These are phyloP conservation scores for Candida sithepensis DNA, from an alignment of 805 yeast species.

Conservation along the genomic window DNA sequence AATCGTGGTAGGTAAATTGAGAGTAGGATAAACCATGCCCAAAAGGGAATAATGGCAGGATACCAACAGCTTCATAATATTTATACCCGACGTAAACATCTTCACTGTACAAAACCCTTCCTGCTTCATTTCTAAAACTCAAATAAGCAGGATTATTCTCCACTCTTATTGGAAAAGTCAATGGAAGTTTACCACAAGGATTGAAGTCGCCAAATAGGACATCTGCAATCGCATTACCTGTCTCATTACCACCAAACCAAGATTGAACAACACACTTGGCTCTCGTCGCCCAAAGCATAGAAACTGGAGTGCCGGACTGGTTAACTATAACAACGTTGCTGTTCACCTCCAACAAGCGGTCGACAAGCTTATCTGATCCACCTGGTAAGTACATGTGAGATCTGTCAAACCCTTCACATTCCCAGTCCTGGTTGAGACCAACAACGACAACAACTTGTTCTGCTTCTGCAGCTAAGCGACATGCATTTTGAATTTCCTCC, in stretches of 20 bases:
- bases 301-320: conserved; percentile 61
- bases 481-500: no score
- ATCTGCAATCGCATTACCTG: conserved; percentile 58
- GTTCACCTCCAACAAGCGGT: conserved; percentile 42
- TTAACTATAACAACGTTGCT: conserved; percentile 50
- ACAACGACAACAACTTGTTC: no score
- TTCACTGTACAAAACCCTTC: conserved; percentile 58
- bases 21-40: conserved; percentile 65
- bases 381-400: conserved; percentile 48
- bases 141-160: conserved; percentile 57
- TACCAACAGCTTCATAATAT: conserved; percentile 50
- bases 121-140: conserved; percentile 48
- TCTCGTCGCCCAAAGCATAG: conserved; percentile 47
- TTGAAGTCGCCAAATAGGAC: conserved; percentile 56
- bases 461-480: no score
- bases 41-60: conserved; percentile 52
- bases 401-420: conserved; percentile 59
- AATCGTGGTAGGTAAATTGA: conserved; percentile 38
- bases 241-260: conserved; percentile 56
- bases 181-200: conserved; percentile 57
- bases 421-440: conserved; percentile 53
- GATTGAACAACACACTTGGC: conserved; percentile 47
- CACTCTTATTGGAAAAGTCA: conserved; percentile 49
- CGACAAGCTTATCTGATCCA: conserved; percentile 40
- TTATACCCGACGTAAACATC: conserved; percentile 64